Evolutionary conservation across 495 filamentous ascomycete genomes (phyloP).

Genomic region (Penicillium nucicola): DNA sequence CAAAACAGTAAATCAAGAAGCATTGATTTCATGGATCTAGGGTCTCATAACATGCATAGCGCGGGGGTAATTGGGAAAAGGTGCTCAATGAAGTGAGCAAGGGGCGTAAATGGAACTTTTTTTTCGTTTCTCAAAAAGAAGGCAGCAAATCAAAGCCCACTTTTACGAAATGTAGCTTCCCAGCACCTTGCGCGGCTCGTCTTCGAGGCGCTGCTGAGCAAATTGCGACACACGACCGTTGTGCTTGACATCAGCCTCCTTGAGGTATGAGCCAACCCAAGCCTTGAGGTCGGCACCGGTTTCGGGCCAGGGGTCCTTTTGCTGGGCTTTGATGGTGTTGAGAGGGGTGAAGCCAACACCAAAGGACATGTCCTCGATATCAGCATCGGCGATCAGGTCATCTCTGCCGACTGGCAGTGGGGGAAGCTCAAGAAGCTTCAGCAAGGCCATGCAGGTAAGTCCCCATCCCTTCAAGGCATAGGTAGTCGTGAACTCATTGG

Average conservation of each 20-base stretch:
- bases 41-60: conserved; percentile 11
- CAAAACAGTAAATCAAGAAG: neutral
- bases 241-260: conserved; percentile 55
- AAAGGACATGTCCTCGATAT: conserved; percentile 92
- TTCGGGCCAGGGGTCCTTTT: conserved; percentile 76
- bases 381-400: conserved; percentile 74
- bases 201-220: conserved; percentile 56
- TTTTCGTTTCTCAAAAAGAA: neutral
- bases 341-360: conserved; percentile 90
- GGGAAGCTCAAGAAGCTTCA: conserved; percentile 84
- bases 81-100: neutral
- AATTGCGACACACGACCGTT: conserved; percentile 53
- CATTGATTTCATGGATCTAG: conserved; percentile 11
- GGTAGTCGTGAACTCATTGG: conserved; percentile 68
- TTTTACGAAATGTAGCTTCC: conserved; percentile 51
- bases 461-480: conserved; percentile 79
- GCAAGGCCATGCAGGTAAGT: conserved; percentile 77
- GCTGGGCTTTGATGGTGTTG: conserved; percentile 72
- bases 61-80: neutral
- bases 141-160: neutral
- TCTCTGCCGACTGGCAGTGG: conserved; percentile 70
- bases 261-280: conserved; percentile 76
- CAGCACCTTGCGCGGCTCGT: conserved; percentile 53
- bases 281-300: conserved; percentile 67
- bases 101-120: neutral